Percentiles rank a stretch among this genome's conserved stretches.
Evolutionary conservation across 2,329 filamentous ascomycete species (phyloP).

Genomic region (Trematosphaeria pertusa): DNA sequence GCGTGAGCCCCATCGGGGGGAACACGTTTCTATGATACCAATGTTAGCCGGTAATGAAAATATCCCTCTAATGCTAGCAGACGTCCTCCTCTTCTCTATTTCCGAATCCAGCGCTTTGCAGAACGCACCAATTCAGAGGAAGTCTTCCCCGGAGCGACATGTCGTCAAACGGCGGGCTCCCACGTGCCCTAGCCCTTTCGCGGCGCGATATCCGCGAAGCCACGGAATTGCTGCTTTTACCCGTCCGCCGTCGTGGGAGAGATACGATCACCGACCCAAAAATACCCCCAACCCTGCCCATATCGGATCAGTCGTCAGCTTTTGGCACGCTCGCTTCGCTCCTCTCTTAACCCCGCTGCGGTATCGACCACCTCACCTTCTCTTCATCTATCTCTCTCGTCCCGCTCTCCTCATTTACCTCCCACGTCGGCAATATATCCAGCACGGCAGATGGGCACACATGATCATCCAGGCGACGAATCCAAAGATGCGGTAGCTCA

Average conservation of each 20-base stretch:
- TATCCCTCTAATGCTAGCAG: not conserved
- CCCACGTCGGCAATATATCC: conserved; percentile 1
- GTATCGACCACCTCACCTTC: not conserved
- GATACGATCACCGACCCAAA: conserved; percentile 1
- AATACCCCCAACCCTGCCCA: conserved; percentile 4
- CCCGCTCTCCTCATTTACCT: not conserved
- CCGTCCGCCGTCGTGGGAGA: not conserved
- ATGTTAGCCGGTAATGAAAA: conserved; percentile 3
- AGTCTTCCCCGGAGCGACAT: not conserved
- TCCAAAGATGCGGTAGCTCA: too few species aligned
- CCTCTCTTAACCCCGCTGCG: not conserved
- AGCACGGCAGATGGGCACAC: not conserved
- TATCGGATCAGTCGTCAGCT: not conserved
- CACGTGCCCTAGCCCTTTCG: too few species aligned
- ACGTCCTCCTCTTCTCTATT: not conserved
- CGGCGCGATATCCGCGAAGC: not conserved
- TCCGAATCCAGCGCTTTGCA: too few species aligned
- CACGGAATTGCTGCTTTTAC: not conserved
- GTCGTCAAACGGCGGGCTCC: not conserved
- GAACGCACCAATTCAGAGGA: too few species aligned
- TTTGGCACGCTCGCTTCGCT: not conserved
- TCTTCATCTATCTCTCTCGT: not conserved
- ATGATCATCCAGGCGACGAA: not conserved
- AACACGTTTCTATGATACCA: conserved; percentile 39
- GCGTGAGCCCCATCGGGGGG: conserved; percentile 43